Evolutionary conservation across 2,329 filamentous ascomycete genomes (phyloP).

Genomic region (Aspergillus sp.): DNA sequence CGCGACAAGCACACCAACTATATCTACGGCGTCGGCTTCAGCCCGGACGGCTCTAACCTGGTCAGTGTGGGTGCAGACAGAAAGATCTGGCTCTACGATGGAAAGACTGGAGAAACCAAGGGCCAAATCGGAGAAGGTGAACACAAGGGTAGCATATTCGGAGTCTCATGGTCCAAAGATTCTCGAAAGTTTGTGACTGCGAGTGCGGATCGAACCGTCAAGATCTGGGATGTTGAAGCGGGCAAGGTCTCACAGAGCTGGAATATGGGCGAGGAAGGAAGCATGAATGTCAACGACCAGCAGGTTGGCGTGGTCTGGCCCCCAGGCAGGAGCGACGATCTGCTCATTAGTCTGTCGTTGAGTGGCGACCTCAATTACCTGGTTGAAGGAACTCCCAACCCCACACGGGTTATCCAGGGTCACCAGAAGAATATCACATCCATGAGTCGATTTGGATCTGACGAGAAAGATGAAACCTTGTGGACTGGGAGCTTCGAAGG

Average conservation of each 20-base stretch:
- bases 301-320: constrained; percentile 95
- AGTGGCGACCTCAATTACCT: constrained; percentile 89
- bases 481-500: constrained; percentile 94
- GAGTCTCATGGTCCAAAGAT: constrained; percentile 83
- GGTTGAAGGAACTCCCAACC: constrained; percentile 63
- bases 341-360: constrained; percentile 86
- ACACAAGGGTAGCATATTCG: constrained; percentile 90
- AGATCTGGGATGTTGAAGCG: constrained; percentile 84
- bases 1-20: constrained; percentile 80
- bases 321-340: constrained; percentile 70
- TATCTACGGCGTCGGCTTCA: constrained; percentile 82
- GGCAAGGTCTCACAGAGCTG: constrained; percentile 76
- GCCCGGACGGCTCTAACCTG: constrained; percentile 75
- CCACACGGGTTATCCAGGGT: constrained; percentile 70
- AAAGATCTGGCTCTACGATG: constrained; percentile 90
- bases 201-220: constrained; percentile 90
- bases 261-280: constrained; percentile 72
- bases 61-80: constrained; percentile 91
- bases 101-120: constrained; percentile 84
- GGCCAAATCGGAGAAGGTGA: constrained; percentile 65
- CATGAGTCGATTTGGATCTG: constrained; percentile 53
- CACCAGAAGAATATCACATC: constrained; percentile 91
- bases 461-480: constrained; percentile 54
- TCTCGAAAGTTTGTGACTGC: constrained; percentile 84
- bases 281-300: constrained; percentile 71